phyloP scores from a whole-genome alignment of 768 basidiomycete genomes.

The Thelephora ganbajun region DNA sequence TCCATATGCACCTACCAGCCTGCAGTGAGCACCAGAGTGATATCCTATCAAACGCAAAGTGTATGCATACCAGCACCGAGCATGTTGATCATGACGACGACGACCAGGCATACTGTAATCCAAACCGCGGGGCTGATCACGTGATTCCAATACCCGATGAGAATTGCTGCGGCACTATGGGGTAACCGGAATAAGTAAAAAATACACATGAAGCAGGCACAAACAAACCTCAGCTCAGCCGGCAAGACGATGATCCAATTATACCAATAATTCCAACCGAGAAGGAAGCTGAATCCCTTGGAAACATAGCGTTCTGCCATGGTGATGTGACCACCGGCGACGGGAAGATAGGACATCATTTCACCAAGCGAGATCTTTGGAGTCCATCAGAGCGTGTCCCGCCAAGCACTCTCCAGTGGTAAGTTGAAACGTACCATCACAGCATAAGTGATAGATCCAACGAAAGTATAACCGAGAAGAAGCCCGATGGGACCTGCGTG shows the following conservation, averaged over 20 bases:
- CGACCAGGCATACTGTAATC: slow-evolving; percentile 64
- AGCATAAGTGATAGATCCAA: slow-evolving; percentile 57
- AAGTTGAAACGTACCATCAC: slow-evolving; percentile 41
- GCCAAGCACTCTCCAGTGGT: background rate
- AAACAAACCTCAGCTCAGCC: slow-evolving; percentile 39
- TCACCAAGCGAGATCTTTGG: slow-evolving; percentile 51
- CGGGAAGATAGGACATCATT: slow-evolving; percentile 68
- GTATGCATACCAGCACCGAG: slow-evolving; percentile 41
- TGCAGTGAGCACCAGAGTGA: slow-evolving; percentile 5
- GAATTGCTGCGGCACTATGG: slow-evolving; percentile 46
- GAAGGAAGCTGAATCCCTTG: slow-evolving; percentile 13
- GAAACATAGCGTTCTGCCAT: slow-evolving; percentile 74
- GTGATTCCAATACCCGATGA: slow-evolving; percentile 40
- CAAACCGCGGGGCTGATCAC: slow-evolving; percentile 57
- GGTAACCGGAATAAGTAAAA: too few species aligned
- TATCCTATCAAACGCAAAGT: slow-evolving; percentile 1
- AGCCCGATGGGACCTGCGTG: slow-evolving; percentile 43
- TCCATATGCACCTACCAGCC: slow-evolving; percentile 45
- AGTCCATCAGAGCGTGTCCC: background rate
- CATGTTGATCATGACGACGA: slow-evolving; percentile 67
- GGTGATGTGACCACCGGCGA: slow-evolving; percentile 71
- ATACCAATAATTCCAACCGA: slow-evolving; percentile 39
- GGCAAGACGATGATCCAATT: slow-evolving; percentile 57
- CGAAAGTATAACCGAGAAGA: slow-evolving; percentile 49
- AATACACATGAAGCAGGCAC: too few species aligned